Evolutionary conservation across 441 rosid genomes (phyloP).

Genomic region (Bruguiera hainesii): DNA sequence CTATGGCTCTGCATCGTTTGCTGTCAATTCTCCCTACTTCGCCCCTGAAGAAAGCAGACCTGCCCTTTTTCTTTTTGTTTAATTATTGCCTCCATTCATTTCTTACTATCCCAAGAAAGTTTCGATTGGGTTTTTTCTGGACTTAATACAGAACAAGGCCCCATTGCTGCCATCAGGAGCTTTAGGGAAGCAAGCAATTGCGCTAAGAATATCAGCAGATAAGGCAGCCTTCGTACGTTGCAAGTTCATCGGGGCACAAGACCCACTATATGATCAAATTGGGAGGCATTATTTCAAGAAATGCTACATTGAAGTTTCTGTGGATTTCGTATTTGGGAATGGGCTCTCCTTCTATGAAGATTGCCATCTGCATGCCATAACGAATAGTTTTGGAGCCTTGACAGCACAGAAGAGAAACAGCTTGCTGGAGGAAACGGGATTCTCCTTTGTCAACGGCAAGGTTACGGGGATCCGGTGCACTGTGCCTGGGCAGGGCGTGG

Average conservation of each 20-base stretch:
- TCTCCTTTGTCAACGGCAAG: conserved; percentile 54
- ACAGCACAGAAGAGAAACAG: conserved; percentile 55
- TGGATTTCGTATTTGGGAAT: conserved; percentile 51
- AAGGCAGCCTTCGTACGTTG: conserved; percentile 45
- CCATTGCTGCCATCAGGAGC: conserved; percentile 48
- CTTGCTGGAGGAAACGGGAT: conserved; percentile 53
- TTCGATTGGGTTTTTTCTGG: neutral
- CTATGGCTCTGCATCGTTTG: conserved; percentile 50
- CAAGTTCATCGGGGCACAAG: conserved; percentile 43
- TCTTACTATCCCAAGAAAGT: neutral
- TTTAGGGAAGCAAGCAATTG: conserved; percentile 51
- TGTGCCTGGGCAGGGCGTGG: conserved; percentile 65
- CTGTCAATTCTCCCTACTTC: conserved; percentile 54
- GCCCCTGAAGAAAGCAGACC: too few relatives aligned
- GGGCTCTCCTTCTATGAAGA: conserved; percentile 39
- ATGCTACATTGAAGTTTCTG: conserved; percentile 53
- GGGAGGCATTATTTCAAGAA: conserved; percentile 50
- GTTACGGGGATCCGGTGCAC: conserved; percentile 57
- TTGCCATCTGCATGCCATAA: conserved; percentile 50
- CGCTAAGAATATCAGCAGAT: conserved; percentile 53
- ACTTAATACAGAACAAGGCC: conserved; percentile 37
- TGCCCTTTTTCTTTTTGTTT: neutral
- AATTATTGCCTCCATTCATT: neutral
- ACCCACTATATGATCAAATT: conserved; percentile 47
- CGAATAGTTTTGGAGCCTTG: conserved; percentile 42